Base-by-base conservation (phyloP, 1,139 yeast genomes). In the Saccharomycopsis phalli region DNA sequence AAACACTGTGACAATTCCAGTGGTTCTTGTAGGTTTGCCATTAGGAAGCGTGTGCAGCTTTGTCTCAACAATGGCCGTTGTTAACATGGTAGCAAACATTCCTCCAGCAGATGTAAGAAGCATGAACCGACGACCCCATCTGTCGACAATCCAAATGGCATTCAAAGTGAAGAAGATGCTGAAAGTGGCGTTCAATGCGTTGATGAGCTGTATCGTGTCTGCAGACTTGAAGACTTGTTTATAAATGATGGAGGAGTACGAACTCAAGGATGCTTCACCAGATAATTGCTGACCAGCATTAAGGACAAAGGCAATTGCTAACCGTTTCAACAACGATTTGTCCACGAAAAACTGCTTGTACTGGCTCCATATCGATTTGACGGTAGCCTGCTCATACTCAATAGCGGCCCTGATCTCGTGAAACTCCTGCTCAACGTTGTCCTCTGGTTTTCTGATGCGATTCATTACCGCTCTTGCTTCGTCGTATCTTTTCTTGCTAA, bases 121-220 rank as follows among this genome's bases (percentile, higher is more conserved):
- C 46, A 88, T 62, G 2, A 87, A 87, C 51, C 75, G 80, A 37
- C 96, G 70, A 5, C 97, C 97, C 37, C 72, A 59, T 42, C 65
- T 65, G 50, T 86, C 96, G 17, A 91, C 78, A 32, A 44, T 40
- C 47, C 47, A 45, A 31, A 47, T 40, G 36, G 45, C 47, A 23
- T 43, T 43, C 32, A 43, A 40, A 3, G 47, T 43, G 31, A 43
- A 43, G 13, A 43, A 27, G 28, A 46, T 46, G 32, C 40, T 39
- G 33, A 46, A 46, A 19, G 47, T 43, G 8, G 48, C 49, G 34
- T 49, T 49, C 23, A 49, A 42, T 16, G 49, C 49, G 22, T 46
- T 46, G 20, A 46, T 45, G 14, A 46, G 37, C 26, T 46, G 49
- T 25, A 46, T 46, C n/a, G 49, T 46, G 31, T 33, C 20, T 26